Evolutionary conservation across 2,329 filamentous ascomycete genomes (phyloP).

Genomic region (Trichophyton schoenleinii): DNA sequence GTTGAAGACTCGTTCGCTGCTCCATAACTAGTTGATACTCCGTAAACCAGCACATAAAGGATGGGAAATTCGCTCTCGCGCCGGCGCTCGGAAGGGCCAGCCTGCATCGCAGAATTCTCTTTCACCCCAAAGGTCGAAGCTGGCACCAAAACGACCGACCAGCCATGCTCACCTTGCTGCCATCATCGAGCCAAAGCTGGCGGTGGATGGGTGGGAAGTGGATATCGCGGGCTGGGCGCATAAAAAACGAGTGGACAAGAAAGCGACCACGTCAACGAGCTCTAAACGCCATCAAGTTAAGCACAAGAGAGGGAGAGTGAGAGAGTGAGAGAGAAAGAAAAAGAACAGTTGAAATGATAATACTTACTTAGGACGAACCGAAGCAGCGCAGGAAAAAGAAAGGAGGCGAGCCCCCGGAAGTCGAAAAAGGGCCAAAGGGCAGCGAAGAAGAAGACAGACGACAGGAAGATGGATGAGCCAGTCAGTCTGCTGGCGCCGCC

Average conservation of each 20-base stretch:
- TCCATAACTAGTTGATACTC: too few relatives aligned
- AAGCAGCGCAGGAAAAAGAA: too few relatives aligned
- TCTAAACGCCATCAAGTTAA: conserved; percentile 10
- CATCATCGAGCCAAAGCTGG: not conserved
- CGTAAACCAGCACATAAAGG: too few relatives aligned
- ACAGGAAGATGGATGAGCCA: too few relatives aligned
- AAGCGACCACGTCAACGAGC: conserved; percentile 14
- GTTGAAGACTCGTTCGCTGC: too few relatives aligned
- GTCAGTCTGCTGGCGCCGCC: not conserved
- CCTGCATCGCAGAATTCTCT: not conserved
- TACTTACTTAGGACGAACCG: too few relatives aligned
- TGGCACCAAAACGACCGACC: not conserved
- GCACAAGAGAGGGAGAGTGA: not conserved
- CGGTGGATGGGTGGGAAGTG: not conserved
- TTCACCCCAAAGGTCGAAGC: not conserved
- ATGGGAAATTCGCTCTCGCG: too few relatives aligned
- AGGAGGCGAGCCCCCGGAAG: too few relatives aligned
- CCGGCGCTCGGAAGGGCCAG: too few relatives aligned
- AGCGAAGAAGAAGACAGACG: too few relatives aligned
- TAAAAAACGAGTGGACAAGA: conserved; percentile 14
- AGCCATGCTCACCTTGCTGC: not conserved
- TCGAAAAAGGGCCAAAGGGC: too few relatives aligned
- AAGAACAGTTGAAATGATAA: too few relatives aligned
- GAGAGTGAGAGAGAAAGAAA: not conserved
- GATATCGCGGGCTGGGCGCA: not conserved